phyloP scores from a whole-genome alignment of 78 protist species.

The Ministeria vibrans region DNA sequence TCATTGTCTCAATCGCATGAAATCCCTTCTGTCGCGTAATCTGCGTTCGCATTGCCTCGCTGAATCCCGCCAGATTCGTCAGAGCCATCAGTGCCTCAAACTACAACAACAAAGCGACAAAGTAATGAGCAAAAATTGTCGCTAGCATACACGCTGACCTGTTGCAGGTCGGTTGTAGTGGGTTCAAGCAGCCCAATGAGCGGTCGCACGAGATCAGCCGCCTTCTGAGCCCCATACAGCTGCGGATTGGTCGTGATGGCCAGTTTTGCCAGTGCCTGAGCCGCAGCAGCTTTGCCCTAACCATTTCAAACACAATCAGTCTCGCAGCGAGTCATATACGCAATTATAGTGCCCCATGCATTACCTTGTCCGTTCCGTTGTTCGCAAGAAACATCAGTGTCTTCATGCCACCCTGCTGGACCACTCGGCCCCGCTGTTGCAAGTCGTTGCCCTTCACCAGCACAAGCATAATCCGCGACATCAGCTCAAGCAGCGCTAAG shows the following conservation, averaged over 20 bases:
- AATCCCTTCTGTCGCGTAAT: not conserved
- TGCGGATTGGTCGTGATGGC: conserved; percentile 28
- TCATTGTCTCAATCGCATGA: not conserved
- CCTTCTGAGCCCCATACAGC: not conserved
- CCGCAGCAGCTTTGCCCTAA: not conserved
- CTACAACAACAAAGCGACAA: not conserved
- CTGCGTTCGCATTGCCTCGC: conserved; percentile 4
- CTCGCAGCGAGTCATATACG: no score
- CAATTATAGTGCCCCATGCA: no score
- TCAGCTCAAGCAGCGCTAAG: not conserved
- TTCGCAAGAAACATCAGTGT: not conserved
- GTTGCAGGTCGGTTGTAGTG: no score
- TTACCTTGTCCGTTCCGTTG: not conserved
- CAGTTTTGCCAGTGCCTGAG: conserved; percentile 26
- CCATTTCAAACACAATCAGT: not conserved
- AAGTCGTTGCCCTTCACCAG: not conserved
- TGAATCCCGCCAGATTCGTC: conserved; percentile 18
- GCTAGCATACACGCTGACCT: no score
- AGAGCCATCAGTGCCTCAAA: conserved; percentile 33
- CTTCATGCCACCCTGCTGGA: not conserved
- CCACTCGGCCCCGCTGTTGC: not conserved
- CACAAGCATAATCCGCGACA: not conserved
- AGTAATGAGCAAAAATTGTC: no score
- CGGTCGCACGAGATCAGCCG: not conserved
- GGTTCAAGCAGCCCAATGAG: no score